Percentiles rank a stretch among this genome's conserved stretches.
Evolutionary conservation across 768 basidiomycete species (phyloP).

Genomic region (Mrakia gelida): DNA sequence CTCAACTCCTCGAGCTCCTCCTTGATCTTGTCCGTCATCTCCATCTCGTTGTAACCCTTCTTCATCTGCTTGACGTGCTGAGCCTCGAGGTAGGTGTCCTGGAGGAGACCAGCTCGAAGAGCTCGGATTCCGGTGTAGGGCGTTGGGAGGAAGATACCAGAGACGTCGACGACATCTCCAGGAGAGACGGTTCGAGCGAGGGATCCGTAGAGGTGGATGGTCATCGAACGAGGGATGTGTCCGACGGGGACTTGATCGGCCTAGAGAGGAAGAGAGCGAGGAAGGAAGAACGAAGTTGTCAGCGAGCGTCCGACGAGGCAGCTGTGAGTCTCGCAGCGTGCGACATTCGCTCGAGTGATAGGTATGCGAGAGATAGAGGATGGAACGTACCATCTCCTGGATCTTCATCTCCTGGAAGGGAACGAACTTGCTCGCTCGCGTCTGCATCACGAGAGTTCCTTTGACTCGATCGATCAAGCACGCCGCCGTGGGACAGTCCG

Average conservation of each 20-base stretch:
- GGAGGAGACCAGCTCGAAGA: constrained; percentile 89
- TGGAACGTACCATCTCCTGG: constrained; percentile 82
- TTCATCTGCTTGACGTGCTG: constrained; percentile 91
- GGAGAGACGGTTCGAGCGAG: constrained; percentile 88
- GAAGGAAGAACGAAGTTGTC: not conserved
- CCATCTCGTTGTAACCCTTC: constrained; percentile 95
- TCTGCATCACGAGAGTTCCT: constrained; percentile 97
- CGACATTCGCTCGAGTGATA: not conserved
- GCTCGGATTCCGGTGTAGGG: constrained; percentile 98
- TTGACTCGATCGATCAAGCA: constrained; percentile 80
- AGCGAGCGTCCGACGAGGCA: not conserved
- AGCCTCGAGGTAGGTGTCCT: constrained; percentile 91
- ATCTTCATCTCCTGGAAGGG: constrained; percentile 99
- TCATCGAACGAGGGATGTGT: constrained; percentile 98
- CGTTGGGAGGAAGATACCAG: constrained; percentile 95
- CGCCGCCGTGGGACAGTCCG: constrained; percentile 78
- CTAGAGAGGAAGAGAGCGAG: constrained; percentile 46
- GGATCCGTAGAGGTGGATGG: constrained; percentile 84
- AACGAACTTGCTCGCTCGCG: constrained; percentile 90
- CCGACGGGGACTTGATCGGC: constrained; percentile 99
- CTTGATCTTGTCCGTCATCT: constrained; percentile 78
- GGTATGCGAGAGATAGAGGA: not conserved
- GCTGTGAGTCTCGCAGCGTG: no score
- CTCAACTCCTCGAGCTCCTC: constrained; percentile 63
- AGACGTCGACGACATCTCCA: constrained; percentile 89